Conservation (phyloP, 805 yeast species). For the Yarrowia osloensis region DNA sequence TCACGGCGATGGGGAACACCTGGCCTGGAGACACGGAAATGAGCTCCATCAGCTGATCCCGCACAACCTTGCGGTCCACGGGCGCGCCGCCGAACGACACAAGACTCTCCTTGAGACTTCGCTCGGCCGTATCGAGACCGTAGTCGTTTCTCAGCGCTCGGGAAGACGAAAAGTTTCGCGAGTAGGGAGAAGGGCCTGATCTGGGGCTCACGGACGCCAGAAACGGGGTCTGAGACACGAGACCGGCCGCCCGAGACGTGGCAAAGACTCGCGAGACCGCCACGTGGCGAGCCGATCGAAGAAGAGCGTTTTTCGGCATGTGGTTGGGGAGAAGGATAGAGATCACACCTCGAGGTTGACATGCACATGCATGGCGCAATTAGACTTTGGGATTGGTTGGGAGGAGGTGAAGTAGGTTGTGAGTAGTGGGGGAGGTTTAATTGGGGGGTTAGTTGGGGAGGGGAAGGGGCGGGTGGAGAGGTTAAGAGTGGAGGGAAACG, state of each 20-base stretch:
- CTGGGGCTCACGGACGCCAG: not conserved
- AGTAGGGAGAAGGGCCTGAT: not conserved
- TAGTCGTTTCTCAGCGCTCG: not conserved
- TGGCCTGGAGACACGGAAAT: not conserved
- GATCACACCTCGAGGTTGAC: too few relatives aligned
- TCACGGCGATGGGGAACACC: conserved; percentile 2
- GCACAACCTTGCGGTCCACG: conserved; percentile 9
- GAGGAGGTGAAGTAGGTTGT: not conserved
- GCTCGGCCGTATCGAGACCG: conserved; percentile 1
- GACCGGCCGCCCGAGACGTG: not conserved
- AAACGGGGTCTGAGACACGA: not conserved
- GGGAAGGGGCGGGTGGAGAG: not conserved
- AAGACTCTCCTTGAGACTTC: conserved; percentile 18
- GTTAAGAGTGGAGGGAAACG: too few relatives aligned
- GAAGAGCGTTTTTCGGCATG: conserved; percentile 19
- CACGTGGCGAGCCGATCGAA: conserved; percentile 2
- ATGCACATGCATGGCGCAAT: not conserved
- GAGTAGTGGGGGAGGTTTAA: not conserved
- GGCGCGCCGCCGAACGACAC: conserved; percentile 4
- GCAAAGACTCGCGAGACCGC: not conserved
- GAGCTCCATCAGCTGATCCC: conserved; percentile 7
- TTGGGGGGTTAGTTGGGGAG: not conserved
- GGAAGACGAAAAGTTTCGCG: not conserved
- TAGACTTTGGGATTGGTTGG: conserved; percentile 7
- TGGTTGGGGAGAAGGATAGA: not conserved